Evolutionary conservation across 441 rosid species (phyloP).

Genomic region (Heliophila coronopifolia): DNA sequence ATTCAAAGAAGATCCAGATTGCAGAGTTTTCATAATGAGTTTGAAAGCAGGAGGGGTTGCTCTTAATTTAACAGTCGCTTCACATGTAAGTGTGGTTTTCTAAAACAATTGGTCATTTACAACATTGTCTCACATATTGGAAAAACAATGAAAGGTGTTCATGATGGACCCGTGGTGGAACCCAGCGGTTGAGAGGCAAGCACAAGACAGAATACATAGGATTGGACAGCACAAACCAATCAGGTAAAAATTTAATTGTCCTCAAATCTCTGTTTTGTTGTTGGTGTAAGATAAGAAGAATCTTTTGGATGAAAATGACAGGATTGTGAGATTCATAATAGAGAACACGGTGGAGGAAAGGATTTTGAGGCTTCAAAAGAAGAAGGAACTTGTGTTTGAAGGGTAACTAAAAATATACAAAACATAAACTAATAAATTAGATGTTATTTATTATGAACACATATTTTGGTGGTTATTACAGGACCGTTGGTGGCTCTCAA

Average conservation of each 20-base stretch:
- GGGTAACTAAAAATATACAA: no score
- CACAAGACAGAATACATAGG: conserved; percentile 93
- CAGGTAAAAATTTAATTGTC: conserved; percentile 41
- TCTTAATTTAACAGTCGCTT: conserved; percentile 87
- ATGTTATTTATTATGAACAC: neutral
- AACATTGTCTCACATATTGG: neutral
- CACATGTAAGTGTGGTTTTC: conserved; percentile 74
- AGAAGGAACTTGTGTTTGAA: conserved; percentile 93
- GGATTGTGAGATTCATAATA: conserved; percentile 80
- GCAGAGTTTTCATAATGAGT: conserved; percentile 86
- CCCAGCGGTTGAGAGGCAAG: conserved; percentile 95
- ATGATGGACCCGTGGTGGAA: conserved; percentile 99
- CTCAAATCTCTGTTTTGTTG: neutral
- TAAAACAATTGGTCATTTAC: neutral
- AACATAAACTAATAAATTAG: no score
- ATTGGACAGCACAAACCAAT: conserved; percentile 95
- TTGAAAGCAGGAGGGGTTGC: conserved; percentile 97
- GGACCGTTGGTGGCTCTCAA: conserved; percentile 85
- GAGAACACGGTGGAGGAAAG: conserved; percentile 94
- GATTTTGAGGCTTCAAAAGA: conserved; percentile 82
- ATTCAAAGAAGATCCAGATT: conserved; percentile 79
- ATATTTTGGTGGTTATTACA: conserved; percentile 23
- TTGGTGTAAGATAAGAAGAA: neutral
- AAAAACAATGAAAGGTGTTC: conserved; percentile 54
- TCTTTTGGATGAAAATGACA: conserved; percentile 16